These are phyloP conservation scores for Heliamphora exappendiculata DNA, from an alignment of 148 eudicot species.

Conservation along the genomic window DNA sequence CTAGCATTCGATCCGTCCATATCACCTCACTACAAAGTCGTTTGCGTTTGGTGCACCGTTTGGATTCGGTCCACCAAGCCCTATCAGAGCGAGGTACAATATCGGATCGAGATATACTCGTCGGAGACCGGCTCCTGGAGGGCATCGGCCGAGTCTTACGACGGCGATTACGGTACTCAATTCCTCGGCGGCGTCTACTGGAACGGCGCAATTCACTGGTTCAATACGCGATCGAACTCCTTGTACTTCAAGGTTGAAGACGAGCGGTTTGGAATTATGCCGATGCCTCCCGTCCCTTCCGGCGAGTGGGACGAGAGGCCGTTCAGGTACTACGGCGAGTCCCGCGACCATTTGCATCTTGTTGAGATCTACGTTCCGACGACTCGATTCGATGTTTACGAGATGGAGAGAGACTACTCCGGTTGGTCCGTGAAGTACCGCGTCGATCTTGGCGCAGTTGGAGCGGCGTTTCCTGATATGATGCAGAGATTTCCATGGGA, in stretches of 20 bases:
- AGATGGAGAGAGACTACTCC: slow-evolving; percentile 20
- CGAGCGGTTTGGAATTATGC: slow-evolving; percentile 11
- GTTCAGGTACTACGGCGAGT: slow-evolving; percentile 12
- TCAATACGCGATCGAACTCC: background rate
- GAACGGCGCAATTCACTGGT: slow-evolving; percentile 21
- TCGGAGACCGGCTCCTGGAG: slow-evolving; percentile 16
- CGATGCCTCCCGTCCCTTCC: background rate
- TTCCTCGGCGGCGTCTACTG: slow-evolving; percentile 13
- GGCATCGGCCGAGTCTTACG: background rate
- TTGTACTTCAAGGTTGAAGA: slow-evolving; percentile 18
- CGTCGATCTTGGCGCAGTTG: slow-evolving; percentile 12
- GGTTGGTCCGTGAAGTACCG: slow-evolving; percentile 26
- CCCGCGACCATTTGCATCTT: slow-evolving; percentile 16
- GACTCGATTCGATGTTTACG: slow-evolving; percentile 6
- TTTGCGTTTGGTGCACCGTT: background rate
- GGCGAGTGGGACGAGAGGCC: background rate
- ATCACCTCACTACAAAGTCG: slow-evolving; percentile 15
- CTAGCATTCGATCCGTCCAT: slow-evolving; percentile 11
- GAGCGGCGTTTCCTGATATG: slow-evolving; percentile 11
- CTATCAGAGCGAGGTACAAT: background rate
- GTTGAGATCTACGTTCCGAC: slow-evolving; percentile 6
- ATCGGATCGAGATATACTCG: slow-evolving; percentile 16
- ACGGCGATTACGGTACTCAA: background rate
- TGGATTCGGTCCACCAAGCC: background rate
- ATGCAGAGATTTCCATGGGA: background rate